phyloP scores from a whole-genome alignment of 495 filamentous ascomycete genomes.

The Hypoxylon perforatum region DNA sequence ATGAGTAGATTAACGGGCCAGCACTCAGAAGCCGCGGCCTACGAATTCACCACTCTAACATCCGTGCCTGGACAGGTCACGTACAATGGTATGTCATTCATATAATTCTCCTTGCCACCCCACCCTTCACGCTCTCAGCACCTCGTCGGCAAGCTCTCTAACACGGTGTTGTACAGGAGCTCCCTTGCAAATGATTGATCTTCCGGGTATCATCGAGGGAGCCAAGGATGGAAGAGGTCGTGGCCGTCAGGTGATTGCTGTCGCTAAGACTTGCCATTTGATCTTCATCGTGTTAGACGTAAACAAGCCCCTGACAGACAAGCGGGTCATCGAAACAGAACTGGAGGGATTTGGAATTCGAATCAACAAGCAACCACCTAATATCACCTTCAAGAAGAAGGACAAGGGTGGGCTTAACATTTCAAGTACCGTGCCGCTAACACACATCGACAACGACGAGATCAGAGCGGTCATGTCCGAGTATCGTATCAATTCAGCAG shows the following conservation, averaged over 20 bases:
- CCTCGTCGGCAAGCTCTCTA: constrained; percentile 9
- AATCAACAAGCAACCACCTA: constrained; percentile 96
- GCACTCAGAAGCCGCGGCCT: constrained; percentile 96
- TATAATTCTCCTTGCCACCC: constrained; percentile 12
- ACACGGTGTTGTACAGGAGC: constrained; percentile 62
- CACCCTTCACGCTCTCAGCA: constrained; percentile 5
- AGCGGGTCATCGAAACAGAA: constrained; percentile 95
- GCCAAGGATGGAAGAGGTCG: constrained; percentile 98
- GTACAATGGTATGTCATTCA: constrained; percentile 75
- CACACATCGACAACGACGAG: constrained; percentile 93
- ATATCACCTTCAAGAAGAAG: constrained; percentile 99
- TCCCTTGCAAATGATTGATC: constrained; percentile 97
- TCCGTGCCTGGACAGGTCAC: constrained; percentile 96
- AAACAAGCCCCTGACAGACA: constrained; percentile 97
- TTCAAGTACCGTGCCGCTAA: constrained; percentile 89
- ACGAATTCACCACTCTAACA: constrained; percentile 98
- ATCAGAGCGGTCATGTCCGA: constrained; percentile 98
- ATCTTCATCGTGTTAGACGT: constrained; percentile 99
- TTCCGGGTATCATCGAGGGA: constrained; percentile 98
- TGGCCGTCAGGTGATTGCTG: constrained; percentile 98
- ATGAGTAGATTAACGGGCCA: constrained; percentile 95
- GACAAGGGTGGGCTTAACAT: constrained; percentile 97
- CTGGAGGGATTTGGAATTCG: constrained; percentile 97
- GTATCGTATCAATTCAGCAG: constrained; percentile 95
- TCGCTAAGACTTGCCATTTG: constrained; percentile 97